These are phyloP conservation scores for Phytophthora pseudosyringae DNA, from an alignment of 352 stramenopile species.

Conservation along the genomic window DNA sequence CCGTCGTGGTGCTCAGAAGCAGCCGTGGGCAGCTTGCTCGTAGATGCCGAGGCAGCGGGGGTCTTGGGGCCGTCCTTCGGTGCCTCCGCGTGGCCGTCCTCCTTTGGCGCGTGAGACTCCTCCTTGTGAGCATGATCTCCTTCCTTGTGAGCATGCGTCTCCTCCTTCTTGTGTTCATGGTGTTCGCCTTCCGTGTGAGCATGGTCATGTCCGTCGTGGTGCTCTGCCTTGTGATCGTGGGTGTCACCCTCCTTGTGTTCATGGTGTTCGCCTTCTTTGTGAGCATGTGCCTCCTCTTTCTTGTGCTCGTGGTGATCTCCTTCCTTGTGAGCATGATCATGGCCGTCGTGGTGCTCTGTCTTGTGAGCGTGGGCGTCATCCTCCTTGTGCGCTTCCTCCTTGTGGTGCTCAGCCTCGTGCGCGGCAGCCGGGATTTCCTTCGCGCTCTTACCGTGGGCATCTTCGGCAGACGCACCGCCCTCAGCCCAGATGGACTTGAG, in stretches of 20 bases:
- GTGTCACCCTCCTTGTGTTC: neutral
- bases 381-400: constrained; percentile 4
- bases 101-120: constrained; percentile 18
- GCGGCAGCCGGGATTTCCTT: constrained; percentile 39
- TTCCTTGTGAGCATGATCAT: constrained; percentile 6
- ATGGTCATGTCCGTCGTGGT: constrained; percentile 17
- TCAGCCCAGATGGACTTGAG: constrained; percentile 72
- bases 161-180: constrained; percentile 11
- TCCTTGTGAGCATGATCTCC: constrained; percentile 9
- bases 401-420: constrained; percentile 9
- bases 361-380: constrained; percentile 2
- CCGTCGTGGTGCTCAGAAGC: constrained; percentile 21
- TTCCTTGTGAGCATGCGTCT: constrained; percentile 13
- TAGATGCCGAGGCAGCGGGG: constrained; percentile 21
- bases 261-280: constrained; percentile 4
- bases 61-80: constrained; percentile 19
- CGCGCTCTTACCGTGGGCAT: constrained; percentile 43
- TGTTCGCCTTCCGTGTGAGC: constrained; percentile 13
- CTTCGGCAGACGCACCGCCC: constrained; percentile 13
- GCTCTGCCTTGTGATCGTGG: constrained; percentile 4
- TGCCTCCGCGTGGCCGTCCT: constrained; percentile 25
- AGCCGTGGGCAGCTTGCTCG: constrained; percentile 17
- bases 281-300: neutral
- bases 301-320: constrained; percentile 9
- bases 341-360: constrained; percentile 1